Evolutionary conservation across 2,329 filamentous ascomycete genomes (phyloP).

Genomic region (Penicillium corylophilum): DNA sequence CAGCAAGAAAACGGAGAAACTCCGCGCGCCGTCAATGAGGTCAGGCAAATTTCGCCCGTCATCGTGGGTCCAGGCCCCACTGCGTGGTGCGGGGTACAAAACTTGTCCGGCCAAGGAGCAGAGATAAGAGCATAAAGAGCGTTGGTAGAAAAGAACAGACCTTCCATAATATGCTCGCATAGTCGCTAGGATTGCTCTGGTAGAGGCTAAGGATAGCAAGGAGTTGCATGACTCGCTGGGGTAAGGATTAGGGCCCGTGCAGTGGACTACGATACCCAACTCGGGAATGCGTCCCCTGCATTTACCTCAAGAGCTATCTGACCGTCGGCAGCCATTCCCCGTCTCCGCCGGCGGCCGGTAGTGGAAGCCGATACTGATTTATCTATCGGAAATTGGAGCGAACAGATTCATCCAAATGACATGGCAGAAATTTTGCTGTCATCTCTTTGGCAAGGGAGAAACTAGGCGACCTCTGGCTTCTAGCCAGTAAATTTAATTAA

Average conservation of each 20-base stretch:
- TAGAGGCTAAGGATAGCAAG: background rate
- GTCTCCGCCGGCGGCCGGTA: slow-evolving; percentile 3
- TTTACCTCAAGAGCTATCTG: background rate
- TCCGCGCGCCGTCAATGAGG: background rate
- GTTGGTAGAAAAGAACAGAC: background rate
- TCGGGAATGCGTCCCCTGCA: slow-evolving; percentile 1
- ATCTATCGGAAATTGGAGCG: background rate
- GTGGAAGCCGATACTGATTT: background rate
- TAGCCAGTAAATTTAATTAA: too few species aligned
- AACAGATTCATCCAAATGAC: background rate
- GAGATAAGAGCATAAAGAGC: background rate
- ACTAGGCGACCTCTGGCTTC: too few species aligned
- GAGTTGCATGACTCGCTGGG: background rate
- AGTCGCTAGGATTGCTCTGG: background rate
- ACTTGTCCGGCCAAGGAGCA: background rate
- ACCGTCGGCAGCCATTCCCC: background rate
- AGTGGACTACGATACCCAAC: slow-evolving; percentile 5
- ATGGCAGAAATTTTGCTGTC: background rate
- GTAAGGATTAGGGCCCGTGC: background rate
- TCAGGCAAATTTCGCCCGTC: background rate
- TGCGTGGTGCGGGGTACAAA: background rate
- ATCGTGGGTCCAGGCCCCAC: background rate
- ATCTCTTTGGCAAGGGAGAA: background rate
- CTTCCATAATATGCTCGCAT: background rate
- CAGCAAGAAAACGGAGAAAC: background rate